Conservation (phyloP, 2,329 filamentous ascomycete genomes). For the Aspergillus sp. region DNA sequence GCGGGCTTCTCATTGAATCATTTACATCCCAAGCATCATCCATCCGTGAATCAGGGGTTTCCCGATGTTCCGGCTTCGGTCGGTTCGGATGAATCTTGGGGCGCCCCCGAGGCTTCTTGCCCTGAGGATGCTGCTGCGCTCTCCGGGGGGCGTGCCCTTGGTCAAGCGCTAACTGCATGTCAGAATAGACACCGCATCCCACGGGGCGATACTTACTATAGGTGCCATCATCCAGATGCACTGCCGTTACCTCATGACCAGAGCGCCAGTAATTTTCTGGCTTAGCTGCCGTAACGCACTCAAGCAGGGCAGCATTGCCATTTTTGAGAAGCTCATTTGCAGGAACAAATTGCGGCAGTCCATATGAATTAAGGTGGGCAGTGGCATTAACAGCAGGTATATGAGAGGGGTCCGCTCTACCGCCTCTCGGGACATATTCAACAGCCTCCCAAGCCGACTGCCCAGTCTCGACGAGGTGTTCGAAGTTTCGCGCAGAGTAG, state of each 20-base stretch:
- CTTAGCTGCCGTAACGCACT: conserved; percentile 25
- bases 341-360: conserved; percentile 32
- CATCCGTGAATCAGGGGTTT: conserved; percentile 5
- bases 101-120: conserved; percentile 4
- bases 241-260: conserved; percentile 24
- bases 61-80: conserved; percentile 8
- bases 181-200: too few species aligned
- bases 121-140: not conserved
- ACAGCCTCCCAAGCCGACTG: conserved; percentile 48
- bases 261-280: conserved; percentile 26
- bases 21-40: conserved; percentile 5
- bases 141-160: too few species aligned
- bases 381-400: conserved; percentile 23
- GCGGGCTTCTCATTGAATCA: conserved; percentile 2
- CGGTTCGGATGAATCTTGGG: conserved; percentile 9
- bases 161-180: conserved; percentile 2
- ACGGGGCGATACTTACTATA: conserved; percentile 23
- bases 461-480: conserved; percentile 43
- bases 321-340: conserved; percentile 29
- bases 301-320: conserved; percentile 36
- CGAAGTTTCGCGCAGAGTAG: conserved; percentile 45
- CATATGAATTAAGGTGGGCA: conserved; percentile 37
- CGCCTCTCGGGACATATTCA: conserved; percentile 23
- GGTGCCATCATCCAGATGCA: conserved; percentile 19
- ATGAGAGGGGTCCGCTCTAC: conserved; percentile 18